These are phyloP conservation scores for Claviceps capensis DNA, from an alignment of 2,329 filamentous ascomycete genomes.

Conservation along the genomic window DNA sequence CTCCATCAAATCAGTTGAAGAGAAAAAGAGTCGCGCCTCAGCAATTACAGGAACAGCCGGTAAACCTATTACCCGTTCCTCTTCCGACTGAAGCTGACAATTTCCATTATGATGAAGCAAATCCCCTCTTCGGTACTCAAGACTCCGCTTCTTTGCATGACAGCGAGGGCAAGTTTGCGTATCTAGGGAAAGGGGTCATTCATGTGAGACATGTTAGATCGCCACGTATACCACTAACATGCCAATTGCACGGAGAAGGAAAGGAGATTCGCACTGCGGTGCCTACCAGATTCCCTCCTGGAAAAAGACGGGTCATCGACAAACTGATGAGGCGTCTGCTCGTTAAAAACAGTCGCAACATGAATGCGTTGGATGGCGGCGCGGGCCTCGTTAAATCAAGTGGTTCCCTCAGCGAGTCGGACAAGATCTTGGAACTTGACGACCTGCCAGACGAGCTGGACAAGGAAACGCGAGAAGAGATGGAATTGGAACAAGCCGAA, in stretches of 20 bases:
- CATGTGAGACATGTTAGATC: constrained; percentile 12
- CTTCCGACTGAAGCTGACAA: constrained; percentile 6
- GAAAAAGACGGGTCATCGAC: constrained; percentile 30
- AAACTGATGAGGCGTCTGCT: constrained; percentile 27
- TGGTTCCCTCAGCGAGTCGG: constrained; percentile 12
- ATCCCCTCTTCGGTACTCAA: background rate
- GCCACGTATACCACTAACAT: constrained; percentile 10
- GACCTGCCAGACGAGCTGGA: constrained; percentile 27
- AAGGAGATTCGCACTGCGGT: constrained; percentile 15
- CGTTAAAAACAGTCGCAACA: constrained; percentile 11
- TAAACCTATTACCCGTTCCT: constrained; percentile 1
- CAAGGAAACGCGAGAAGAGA: constrained; percentile 45
- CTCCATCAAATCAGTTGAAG: constrained; percentile 12
- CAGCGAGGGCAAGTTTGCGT: constrained; percentile 13
- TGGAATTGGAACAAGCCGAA: constrained; percentile 28
- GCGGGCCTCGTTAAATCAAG: background rate
- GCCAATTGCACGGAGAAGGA: constrained; percentile 10
- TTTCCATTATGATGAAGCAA: background rate
- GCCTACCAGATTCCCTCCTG: constrained; percentile 22
- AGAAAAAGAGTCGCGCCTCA: constrained; percentile 15
- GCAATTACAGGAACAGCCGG: constrained; percentile 8
- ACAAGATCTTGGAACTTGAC: constrained; percentile 31
- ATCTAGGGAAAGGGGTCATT: constrained; percentile 22
- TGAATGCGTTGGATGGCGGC: background rate
- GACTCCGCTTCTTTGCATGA: constrained; percentile 10